Percentiles rank a stretch among this genome's conserved stretches.
Conservation (phyloP, 768 basidiomycete genomes). For the Jaapia argillacea region DNA sequence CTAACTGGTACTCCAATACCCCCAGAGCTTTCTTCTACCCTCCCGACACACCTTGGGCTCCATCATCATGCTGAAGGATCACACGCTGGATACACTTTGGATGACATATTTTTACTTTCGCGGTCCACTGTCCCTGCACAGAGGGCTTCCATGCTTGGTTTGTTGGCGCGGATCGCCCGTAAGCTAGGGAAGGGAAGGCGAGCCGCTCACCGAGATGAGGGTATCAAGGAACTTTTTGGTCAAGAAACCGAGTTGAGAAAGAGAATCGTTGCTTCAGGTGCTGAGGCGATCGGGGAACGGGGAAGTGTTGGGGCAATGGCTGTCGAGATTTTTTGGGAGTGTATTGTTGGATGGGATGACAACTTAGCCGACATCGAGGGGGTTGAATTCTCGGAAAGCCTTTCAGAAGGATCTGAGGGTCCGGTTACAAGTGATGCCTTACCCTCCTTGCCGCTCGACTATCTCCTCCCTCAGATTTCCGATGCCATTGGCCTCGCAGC, state of each 20-base stretch:
- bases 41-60: constrained; percentile 80
- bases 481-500: constrained; percentile 28
- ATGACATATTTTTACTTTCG: constrained; percentile 73
- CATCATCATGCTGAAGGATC: constrained; percentile 83
- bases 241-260: constrained; percentile 37
- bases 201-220: constrained; percentile 17
- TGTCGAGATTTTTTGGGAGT: constrained; percentile 66
- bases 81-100: constrained; percentile 81
- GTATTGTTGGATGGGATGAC: constrained; percentile 55
- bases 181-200: constrained; percentile 19
- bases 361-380: constrained; percentile 24
- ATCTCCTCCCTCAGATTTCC: constrained; percentile 42
- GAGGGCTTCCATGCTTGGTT: constrained; percentile 68
- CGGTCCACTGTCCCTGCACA: constrained; percentile 80
- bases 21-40: constrained; percentile 32
- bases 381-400: constrained; percentile 31
- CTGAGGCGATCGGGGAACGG: constrained; percentile 53
- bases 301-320: constrained; percentile 61
- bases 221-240: constrained; percentile 23
- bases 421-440: constrained; percentile 16
- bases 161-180: constrained; percentile 51
- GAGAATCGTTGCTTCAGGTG: constrained; percentile 54
- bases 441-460: constrained; percentile 27
- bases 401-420: constrained; percentile 12
- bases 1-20: constrained; percentile 66